phyloP scores from a whole-genome alignment of 176 grass and related monocot species.

The Sorghum bicolor region DNA sequence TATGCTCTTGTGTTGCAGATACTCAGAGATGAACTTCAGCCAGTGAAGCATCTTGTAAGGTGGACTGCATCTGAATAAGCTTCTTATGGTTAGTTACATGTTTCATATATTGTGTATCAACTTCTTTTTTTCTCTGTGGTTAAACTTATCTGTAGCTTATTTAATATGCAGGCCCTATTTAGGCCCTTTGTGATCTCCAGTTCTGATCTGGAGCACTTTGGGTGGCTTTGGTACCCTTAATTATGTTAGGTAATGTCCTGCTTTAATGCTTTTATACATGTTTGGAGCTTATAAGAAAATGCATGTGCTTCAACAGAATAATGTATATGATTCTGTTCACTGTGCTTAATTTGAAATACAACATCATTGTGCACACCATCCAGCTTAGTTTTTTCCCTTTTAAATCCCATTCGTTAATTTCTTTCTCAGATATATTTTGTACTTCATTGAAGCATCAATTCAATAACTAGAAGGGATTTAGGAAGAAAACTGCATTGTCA shows the following conservation, averaged over 20 bases:
- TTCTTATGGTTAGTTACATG: constrained; percentile 37
- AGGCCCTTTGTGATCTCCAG: constrained; percentile 40
- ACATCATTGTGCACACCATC: neutral
- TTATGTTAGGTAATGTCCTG: constrained; percentile 47
- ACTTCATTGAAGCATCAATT: neutral
- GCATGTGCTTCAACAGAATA: neutral
- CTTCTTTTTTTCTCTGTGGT: neutral
- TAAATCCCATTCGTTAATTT: neutral
- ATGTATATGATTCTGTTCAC: neutral
- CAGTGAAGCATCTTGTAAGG: constrained; percentile 58
- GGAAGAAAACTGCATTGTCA: neutral
- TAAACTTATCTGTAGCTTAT: constrained; percentile 39
- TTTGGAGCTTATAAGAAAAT: neutral
- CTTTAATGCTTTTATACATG: constrained; percentile 21
- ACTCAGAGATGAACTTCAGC: constrained; percentile 99
- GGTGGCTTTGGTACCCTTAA: constrained; percentile 42
- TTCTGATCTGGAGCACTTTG: constrained; percentile 56
- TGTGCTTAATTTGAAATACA: constrained; percentile 2
- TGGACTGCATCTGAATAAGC: constrained; percentile 44
- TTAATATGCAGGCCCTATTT: constrained; percentile 38
- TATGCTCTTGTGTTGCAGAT: constrained; percentile 53
- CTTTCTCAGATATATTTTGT: neutral
- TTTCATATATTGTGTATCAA: constrained; percentile 12
- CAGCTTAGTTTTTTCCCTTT: neutral
- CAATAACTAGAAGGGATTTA: neutral